These are phyloP conservation scores for Erodium trifolium DNA, from an alignment of 441 rosid species.

Conservation along the genomic window DNA sequence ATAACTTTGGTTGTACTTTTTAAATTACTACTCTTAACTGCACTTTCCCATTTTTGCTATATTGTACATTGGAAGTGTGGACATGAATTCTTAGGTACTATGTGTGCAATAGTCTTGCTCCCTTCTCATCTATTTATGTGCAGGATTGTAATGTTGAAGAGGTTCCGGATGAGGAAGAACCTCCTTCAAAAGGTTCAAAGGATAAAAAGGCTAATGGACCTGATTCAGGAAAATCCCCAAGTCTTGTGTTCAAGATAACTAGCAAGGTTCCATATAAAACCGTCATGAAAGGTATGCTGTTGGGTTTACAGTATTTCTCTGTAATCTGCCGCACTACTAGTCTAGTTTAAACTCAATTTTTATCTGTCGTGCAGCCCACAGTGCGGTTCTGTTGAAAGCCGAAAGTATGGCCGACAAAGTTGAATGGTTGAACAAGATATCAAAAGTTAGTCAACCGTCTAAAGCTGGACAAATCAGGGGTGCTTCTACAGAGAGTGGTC, in stretches of 20 bases:
- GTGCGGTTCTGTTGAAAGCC: slow-evolving; percentile 75
- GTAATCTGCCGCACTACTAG: background rate
- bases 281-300: slow-evolving; percentile 66
- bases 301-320: background rate
- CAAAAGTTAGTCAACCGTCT: slow-evolving; percentile 46
- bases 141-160: slow-evolving; percentile 93
- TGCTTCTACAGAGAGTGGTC: slow-evolving; percentile 22
- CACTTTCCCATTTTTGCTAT: no score
- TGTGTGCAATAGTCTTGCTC: background rate
- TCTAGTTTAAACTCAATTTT: background rate
- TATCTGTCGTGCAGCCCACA: slow-evolving; percentile 53
- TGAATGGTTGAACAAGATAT: slow-evolving; percentile 83
- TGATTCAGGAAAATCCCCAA: slow-evolving; percentile 46
- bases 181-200: slow-evolving; percentile 69
- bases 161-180: slow-evolving; percentile 48
- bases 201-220: slow-evolving; percentile 86
- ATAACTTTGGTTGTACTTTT: no score
- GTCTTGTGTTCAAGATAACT: slow-evolving; percentile 22
- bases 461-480: slow-evolving; percentile 59
- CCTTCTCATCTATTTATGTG: slow-evolving; percentile 20
- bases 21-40: no score
- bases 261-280: slow-evolving; percentile 13
- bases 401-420: slow-evolving; percentile 75
- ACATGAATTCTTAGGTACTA: background rate
- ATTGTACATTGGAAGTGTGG: no score